phyloP scores from a whole-genome alignment of 1,139 yeast genomes.

The Kodamaea sp. region DNA sequence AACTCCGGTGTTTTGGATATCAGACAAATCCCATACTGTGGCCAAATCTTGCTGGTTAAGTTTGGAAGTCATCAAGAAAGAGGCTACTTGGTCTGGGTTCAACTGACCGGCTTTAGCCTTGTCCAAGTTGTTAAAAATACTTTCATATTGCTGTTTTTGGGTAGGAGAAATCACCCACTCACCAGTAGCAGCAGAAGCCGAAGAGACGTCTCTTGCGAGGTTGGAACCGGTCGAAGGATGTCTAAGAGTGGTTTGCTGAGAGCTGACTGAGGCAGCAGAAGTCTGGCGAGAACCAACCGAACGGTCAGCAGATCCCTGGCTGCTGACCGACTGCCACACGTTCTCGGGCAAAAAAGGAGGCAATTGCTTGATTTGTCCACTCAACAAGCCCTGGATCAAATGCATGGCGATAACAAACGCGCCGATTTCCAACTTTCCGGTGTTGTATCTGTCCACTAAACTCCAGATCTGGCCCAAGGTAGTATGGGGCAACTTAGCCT shows the following conservation, averaged over 20 bases:
- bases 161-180: conserved; percentile 73
- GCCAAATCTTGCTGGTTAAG: conserved; percentile 85
- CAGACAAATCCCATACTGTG: conserved; percentile 91
- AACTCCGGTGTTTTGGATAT: conserved; percentile 81
- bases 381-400: conserved; percentile 77
- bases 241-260: conserved; percentile 48
- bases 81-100: conserved; percentile 80
- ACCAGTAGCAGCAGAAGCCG: conserved; percentile 12
- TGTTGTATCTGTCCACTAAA: conserved; percentile 72
- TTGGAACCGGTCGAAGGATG: conserved; percentile 23
- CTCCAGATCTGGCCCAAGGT: conserved; percentile 87
- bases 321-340: conserved; percentile 59
- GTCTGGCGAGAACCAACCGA: conserved; percentile 32
- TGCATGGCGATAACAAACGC: conserved; percentile 95
- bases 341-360: conserved; percentile 72
- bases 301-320: conserved; percentile 5
- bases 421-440: conserved; percentile 69
- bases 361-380: conserved; percentile 63
- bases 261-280: conserved; percentile 49
- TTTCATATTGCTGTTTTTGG: conserved; percentile 76
- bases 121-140: conserved; percentile 77
- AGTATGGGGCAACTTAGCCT: conserved; percentile 78
- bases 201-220: conserved; percentile 15
- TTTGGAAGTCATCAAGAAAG: conserved; percentile 85
- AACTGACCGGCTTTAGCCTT: conserved; percentile 61